These are phyloP conservation scores for Trichoderma semiorbis DNA, from an alignment of 2,329 filamentous ascomycete species.

Conservation along the genomic window DNA sequence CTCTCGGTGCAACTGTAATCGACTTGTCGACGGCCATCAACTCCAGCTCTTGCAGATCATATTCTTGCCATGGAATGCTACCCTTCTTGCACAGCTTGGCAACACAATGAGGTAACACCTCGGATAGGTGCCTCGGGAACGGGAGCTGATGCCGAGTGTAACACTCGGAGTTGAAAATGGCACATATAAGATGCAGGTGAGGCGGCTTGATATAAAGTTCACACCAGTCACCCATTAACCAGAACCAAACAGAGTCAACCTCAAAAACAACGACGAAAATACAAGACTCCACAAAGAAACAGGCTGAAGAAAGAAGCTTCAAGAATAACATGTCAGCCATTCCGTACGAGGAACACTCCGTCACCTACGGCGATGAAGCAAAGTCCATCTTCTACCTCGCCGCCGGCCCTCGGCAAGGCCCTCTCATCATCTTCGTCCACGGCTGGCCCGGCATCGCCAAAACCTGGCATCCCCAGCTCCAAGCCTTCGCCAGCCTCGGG, in stretches of 20 bases:
- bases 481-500: slow-evolving; percentile 27
- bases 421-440: slow-evolving; percentile 34
- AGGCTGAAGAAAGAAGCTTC: background rate
- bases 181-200: background rate
- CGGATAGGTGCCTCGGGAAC: background rate
- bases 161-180: background rate
- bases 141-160: background rate
- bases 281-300: background rate
- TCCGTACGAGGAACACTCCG: slow-evolving; percentile 10
- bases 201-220: background rate
- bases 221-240: background rate
- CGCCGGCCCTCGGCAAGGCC: slow-evolving; percentile 27
- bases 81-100: background rate
- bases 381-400: slow-evolving; percentile 31
- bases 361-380: slow-evolving; percentile 21
- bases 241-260: background rate
- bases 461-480: slow-evolving; percentile 30
- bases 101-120: background rate
- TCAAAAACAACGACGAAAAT: background rate
- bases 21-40: background rate
- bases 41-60: background rate
- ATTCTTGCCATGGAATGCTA: background rate
- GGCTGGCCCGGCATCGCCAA: slow-evolving; percentile 36
- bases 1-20: background rate
- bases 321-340: background rate